Evolutionary conservation across 1,139 yeast genomes (phyloP).

Genomic region (Candida tropicalis): DNA sequence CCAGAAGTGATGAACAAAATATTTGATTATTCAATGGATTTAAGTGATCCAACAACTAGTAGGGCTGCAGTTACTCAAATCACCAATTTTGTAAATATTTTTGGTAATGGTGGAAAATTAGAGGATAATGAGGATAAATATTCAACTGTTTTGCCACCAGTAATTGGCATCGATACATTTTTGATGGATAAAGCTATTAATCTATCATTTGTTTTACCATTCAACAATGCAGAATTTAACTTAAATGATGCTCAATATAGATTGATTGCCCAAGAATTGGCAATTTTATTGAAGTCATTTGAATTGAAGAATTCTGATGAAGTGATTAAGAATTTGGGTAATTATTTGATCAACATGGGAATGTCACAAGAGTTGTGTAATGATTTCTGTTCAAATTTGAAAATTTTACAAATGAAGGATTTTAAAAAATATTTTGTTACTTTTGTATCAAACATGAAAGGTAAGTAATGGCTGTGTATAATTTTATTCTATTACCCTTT

Average conservation of each 20-base stretch:
- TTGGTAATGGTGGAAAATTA: slow-evolving; percentile 65
- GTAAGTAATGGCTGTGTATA: slow-evolving; percentile 12
- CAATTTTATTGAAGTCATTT: slow-evolving; percentile 67
- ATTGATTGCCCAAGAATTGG: slow-evolving; percentile 72
- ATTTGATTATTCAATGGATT: slow-evolving; percentile 66
- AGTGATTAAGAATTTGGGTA: slow-evolving; percentile 52
- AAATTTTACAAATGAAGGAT: slow-evolving; percentile 54
- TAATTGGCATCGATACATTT: slow-evolving; percentile 74
- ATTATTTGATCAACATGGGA: slow-evolving; percentile 62
- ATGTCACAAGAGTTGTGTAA: slow-evolving; percentile 56
- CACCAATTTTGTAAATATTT: slow-evolving; percentile 62
- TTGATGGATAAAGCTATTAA: slow-evolving; percentile 71
- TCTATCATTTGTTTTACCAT: slow-evolving; percentile 77
- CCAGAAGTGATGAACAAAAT: slow-evolving; percentile 67
- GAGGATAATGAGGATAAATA: slow-evolving; percentile 55
- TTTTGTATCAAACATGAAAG: slow-evolving; percentile 53
- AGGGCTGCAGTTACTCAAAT: slow-evolving; percentile 73
- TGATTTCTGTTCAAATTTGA: slow-evolving; percentile 60
- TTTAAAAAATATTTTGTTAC: slow-evolving; percentile 66
- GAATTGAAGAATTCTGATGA: slow-evolving; percentile 44
- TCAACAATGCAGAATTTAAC: slow-evolving; percentile 65
- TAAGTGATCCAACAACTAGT: slow-evolving; percentile 55
- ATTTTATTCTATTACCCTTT: too few relatives aligned
- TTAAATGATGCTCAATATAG: slow-evolving; percentile 80
- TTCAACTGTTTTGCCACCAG: slow-evolving; percentile 53